Base-by-base conservation (phyloP, 352 stramenopile species). In the Phytophthora kernoviae region DNA sequence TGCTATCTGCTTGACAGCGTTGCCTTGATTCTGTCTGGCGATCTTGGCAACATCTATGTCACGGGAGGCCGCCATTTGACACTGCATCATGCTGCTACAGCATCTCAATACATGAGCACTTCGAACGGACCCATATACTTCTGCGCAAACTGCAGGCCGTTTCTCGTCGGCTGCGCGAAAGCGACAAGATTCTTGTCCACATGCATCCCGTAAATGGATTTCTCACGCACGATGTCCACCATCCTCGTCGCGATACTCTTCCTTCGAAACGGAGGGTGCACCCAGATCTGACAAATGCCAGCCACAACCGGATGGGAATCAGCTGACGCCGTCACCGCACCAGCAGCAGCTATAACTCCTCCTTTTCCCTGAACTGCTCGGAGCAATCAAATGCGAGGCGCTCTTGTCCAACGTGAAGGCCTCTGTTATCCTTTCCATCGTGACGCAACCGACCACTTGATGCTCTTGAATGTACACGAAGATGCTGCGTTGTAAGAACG, bases 271-370 rank as follows among this genome's bases (percentile, higher is more conserved):
- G 58, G 52, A 17, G 78, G 75, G 41, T 93, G 79, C 1, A 90
- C 84, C 81, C 81, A 93, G 21, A 94, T 58, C 58, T 89, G 81
- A 32, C 80, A 88, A 40, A 93, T 73, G 2, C 85, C 85, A 1
- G 89, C 47, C 20, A 90, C 44, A 21, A 75, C 82, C 15, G 61
- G 37, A 10, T 66, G 54, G n/a, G 52, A 61, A 0, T 24, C 26
- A 15, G 57, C 33, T 37, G 62, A 69, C 24, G 59, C 46, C 20
- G 56, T 71, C 11, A 70, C 21, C 10, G 48, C 43, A 44, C 58
- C 50, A 34, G 56, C 20, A n/a, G 26, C 24, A 54, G 37, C 15
- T 12, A 64, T 9, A 11, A 62, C 12, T 4, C 46, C 37, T 68
- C 24, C 1, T 56, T 40, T 8, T 42, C 40, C 7, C 6, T 30